These are phyloP conservation scores for Herpetomonas tarakana DNA, from an alignment of 208 protist genomes.

Conservation along the genomic window DNA sequence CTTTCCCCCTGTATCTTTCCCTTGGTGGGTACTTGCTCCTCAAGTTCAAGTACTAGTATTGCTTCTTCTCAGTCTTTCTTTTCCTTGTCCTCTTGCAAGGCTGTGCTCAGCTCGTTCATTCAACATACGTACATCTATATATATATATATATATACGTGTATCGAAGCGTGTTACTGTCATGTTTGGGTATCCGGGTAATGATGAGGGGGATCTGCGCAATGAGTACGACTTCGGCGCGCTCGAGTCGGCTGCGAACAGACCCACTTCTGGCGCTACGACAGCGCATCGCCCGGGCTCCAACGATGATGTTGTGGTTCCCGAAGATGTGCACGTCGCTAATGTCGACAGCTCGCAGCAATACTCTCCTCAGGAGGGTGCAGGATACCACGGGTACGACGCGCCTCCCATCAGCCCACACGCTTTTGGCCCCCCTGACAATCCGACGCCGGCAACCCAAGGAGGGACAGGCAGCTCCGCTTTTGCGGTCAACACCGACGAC, in stretches of 20 bases:
- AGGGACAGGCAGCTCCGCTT: not conserved
- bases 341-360: slow-evolving; percentile 1
- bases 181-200: slow-evolving; percentile 16
- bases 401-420: slow-evolving; percentile 11
- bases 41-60: no score
- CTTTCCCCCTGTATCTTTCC: no score
- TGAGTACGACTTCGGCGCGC: slow-evolving; percentile 51
- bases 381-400: slow-evolving; percentile 1
- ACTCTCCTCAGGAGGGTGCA: slow-evolving; percentile 22
- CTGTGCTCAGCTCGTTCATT: no score
- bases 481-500: slow-evolving; percentile 7
- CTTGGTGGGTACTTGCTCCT: no score
- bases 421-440: slow-evolving; percentile 22
- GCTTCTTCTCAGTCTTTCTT: no score
- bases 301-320: slow-evolving; percentile 1
- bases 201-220: slow-evolving; percentile 16
- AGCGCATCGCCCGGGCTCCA: not conserved
- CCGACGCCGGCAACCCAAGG: no score
- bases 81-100: no score
- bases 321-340: slow-evolving; percentile 9
- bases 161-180: not conserved
- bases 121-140: no score
- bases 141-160: no score
- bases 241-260: slow-evolving; percentile 11
- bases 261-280: not conserved